Conservation (phyloP, 805 yeast species). For the Saccharomycopsis oosterbeekiorum region DNA sequence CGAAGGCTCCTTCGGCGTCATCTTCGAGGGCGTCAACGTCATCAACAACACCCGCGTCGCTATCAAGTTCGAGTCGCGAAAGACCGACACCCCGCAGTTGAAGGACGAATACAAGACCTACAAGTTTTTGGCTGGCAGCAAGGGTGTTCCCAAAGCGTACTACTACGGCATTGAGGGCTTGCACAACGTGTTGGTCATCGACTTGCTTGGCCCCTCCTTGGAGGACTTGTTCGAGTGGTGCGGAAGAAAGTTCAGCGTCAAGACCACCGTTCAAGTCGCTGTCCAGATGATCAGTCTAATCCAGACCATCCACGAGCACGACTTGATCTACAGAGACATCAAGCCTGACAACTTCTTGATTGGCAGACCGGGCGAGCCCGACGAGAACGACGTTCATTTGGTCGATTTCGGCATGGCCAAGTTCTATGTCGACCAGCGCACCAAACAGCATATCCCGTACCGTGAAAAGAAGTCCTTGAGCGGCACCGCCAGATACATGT, state of each 20-base stretch:
- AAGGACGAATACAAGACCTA: constrained; percentile 96
- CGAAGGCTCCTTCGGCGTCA: constrained; percentile 96
- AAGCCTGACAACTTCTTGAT: constrained; percentile 95
- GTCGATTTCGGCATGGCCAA: constrained; percentile 99
- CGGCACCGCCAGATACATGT: constrained; percentile 99
- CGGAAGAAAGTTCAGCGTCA: constrained; percentile 76
- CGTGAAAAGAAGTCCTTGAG: constrained; percentile 91
- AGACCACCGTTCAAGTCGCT: constrained; percentile 89
- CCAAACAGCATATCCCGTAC: constrained; percentile 92
- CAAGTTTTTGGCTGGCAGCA: constrained; percentile 69
- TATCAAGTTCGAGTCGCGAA: constrained; percentile 93
- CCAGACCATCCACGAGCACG: constrained; percentile 79
- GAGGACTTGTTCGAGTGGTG: constrained; percentile 99
- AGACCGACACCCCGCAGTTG: constrained; percentile 94
- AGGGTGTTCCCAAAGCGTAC: constrained; percentile 93
- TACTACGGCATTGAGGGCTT: constrained; percentile 98
- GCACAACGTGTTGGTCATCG: constrained; percentile 90
- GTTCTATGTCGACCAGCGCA: constrained; percentile 92
- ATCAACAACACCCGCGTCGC: constrained; percentile 91
- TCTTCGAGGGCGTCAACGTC: constrained; percentile 90
- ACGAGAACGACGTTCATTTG: constrained; percentile 76
- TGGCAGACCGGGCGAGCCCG: constrained; percentile 77
- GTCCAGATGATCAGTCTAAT: constrained; percentile 88
- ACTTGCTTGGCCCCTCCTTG: constrained; percentile 86
- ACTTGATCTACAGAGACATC: constrained; percentile 89